A percentile compares a stretch with the other conserved stretches of the same genome.
These are phyloP conservation scores for Phytopythium sindhum DNA, from an alignment of 352 stramenopile genomes.

Conservation along the genomic window DNA sequence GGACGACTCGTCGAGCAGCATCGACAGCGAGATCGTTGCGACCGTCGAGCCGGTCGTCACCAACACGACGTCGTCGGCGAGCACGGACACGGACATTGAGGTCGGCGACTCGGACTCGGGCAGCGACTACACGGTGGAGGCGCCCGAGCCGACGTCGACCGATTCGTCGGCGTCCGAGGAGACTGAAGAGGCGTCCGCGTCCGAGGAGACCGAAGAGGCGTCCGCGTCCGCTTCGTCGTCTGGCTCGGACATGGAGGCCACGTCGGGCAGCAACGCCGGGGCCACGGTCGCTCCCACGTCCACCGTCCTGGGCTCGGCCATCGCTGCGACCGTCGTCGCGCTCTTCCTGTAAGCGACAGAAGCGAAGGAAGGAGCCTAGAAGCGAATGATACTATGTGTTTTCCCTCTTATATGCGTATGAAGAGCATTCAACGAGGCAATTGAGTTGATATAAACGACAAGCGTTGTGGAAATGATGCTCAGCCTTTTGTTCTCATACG, in stretches of 20 bases:
- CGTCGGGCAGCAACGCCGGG: conserved; percentile 16
- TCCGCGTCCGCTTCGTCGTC: conserved; percentile 20
- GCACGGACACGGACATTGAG: conserved; percentile 16
- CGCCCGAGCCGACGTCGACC: conserved; percentile 13
- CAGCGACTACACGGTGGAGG: conserved; percentile 24
- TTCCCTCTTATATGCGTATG: neutral
- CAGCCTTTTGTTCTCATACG: no score
- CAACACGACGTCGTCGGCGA: conserved; percentile 27
- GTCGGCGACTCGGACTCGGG: conserved; percentile 26
- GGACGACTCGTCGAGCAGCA: conserved; percentile 8
- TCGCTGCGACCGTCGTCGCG: conserved; percentile 14
- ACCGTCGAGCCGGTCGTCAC: conserved; percentile 13
- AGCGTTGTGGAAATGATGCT: no score
- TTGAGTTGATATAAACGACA: neutral
- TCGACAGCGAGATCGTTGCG: conserved; percentile 11
- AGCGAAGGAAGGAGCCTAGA: neutral
- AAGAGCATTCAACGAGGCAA: neutral
- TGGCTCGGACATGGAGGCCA: conserved; percentile 10
- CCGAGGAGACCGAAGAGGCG: conserved; percentile 12
- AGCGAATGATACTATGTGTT: neutral
- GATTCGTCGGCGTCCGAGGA: conserved; percentile 15
- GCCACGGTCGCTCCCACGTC: conserved; percentile 9
- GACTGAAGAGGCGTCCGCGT: conserved; percentile 12
- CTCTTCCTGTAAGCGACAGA: conserved; percentile 24
- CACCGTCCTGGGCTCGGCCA: conserved; percentile 15